Percentiles rank a stretch among this genome's conserved stretches.
These are phyloP conservation scores for Fusarium sp. DNA, from an alignment of 2,329 filamentous ascomycete genomes.

Conservation along the genomic window DNA sequence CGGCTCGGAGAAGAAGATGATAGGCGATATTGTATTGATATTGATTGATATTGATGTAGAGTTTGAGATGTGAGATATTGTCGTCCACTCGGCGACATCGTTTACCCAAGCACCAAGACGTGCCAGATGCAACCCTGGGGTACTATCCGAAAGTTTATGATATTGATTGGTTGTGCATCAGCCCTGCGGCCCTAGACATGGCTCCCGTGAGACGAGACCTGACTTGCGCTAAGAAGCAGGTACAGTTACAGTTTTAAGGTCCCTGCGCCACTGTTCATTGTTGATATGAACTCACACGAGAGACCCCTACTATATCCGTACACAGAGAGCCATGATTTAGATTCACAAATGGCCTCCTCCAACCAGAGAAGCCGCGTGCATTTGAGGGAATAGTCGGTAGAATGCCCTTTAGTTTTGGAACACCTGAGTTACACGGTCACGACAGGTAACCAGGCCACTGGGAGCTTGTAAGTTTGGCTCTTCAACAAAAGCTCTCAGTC, in stretches of 20 bases:
- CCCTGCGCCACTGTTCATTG: not conserved
- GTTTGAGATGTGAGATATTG: not conserved
- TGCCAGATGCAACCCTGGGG: not conserved
- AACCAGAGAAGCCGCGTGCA: not conserved
- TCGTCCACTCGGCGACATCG: constrained; percentile 14
- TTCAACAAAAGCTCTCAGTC: not conserved
- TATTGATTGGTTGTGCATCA: constrained; percentile 27
- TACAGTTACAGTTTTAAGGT: not conserved
- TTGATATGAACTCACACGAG: not conserved
- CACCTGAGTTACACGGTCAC: not conserved
- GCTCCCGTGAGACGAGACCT: constrained; percentile 15
- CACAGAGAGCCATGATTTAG: not conserved
- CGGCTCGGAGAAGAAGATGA: not conserved
- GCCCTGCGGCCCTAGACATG: constrained; percentile 7
- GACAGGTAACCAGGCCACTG: not conserved
- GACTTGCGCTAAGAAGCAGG: constrained; percentile 30
- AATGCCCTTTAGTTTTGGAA: not conserved
- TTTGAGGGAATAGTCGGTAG: too few relatives aligned
- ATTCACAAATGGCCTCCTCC: too few relatives aligned
- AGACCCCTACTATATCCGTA: not conserved
- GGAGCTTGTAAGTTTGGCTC: not conserved
- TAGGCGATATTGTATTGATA: not conserved
- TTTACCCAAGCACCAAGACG: not conserved
- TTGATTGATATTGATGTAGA: not conserved
- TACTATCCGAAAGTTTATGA: not conserved